Evolutionary conservation across 345 rosid genomes (phyloP).

Genomic region (Boechera divaricarpa): DNA sequence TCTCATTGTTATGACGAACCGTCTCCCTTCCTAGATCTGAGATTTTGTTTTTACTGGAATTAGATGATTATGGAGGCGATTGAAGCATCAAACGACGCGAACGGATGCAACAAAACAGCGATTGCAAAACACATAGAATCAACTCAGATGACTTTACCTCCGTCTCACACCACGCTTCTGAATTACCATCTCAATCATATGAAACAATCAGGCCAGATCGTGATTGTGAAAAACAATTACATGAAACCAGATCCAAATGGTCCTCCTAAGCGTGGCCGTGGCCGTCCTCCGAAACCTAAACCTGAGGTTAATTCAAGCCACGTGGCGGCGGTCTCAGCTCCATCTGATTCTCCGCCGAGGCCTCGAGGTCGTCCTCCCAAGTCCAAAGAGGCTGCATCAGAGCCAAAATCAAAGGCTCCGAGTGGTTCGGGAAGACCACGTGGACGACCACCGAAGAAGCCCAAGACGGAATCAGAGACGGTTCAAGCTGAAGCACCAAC

Average conservation of each 20-base stretch:
- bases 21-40: not conserved
- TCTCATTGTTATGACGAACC: not conserved
- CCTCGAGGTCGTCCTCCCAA: constrained; percentile 86
- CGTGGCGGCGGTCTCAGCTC: constrained; percentile 34
- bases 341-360: constrained; percentile 51
- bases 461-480: constrained; percentile 43
- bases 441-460: constrained; percentile 79
- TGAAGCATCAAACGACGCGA: constrained; percentile 56
- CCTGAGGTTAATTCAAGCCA: constrained; percentile 11
- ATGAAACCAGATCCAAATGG: constrained; percentile 73
- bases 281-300: constrained; percentile 86
- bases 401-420: constrained; percentile 26
- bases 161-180: constrained; percentile 65
- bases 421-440: constrained; percentile 55
- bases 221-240: constrained; percentile 72
- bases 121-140: constrained; percentile 72
- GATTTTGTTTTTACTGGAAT: not conserved
- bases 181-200: constrained; percentile 68
- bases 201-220: constrained; percentile 68
- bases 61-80: constrained; percentile 85
- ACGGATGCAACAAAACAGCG: constrained; percentile 65
- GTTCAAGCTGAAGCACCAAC: constrained; percentile 2
- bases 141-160: constrained; percentile 55
- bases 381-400: constrained; percentile 50
- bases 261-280: constrained; percentile 90